phyloP scores from a whole-genome alignment of 1,284 basidiomycete species.

The Lentinula novae-zelandiae region DNA sequence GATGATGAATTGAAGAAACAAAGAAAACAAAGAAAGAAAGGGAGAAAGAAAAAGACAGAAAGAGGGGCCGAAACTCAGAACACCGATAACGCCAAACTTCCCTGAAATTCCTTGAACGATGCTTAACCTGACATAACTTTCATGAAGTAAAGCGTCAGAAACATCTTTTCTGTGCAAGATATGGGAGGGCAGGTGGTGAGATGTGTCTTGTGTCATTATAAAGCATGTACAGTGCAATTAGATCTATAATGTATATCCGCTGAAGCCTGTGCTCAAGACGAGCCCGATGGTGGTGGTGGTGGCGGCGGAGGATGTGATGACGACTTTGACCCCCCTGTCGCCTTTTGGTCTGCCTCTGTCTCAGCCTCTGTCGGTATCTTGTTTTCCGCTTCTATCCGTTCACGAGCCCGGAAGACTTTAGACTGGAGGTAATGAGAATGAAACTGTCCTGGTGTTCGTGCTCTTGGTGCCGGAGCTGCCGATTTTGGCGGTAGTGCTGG shows the following conservation, averaged over 20 bases:
- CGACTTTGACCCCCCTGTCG: background rate
- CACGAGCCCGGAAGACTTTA: conserved; percentile 91
- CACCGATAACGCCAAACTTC: no score
- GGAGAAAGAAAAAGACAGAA: background rate
- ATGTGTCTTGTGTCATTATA: conserved; percentile 4
- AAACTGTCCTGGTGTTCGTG: conserved; percentile 38
- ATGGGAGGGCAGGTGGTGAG: background rate
- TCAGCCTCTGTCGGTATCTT: conserved; percentile 32
- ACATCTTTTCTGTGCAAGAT: background rate
- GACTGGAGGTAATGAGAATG: conserved; percentile 94
- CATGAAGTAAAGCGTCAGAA: no score
- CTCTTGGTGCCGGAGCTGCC: conserved; percentile 29
- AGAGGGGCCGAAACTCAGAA: background rate
- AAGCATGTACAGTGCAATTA: background rate
- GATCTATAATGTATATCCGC: background rate
- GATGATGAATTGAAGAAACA: background rate
- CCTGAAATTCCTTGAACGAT: no score
- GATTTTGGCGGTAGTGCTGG: conserved; percentile 54
- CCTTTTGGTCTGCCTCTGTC: background rate
- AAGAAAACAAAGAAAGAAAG: no score
- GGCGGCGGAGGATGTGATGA: conserved; percentile 10
- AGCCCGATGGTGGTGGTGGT: background rate
- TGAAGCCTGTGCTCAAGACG: background rate
- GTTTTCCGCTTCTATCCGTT: conserved; percentile 89
- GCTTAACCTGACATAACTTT: no score